Evolutionary conservation across 177 flowering plant genomes (phyloP), one percentile per base, ranked within the genome.

Genomic region (Telopea speciosissima): DNA sequence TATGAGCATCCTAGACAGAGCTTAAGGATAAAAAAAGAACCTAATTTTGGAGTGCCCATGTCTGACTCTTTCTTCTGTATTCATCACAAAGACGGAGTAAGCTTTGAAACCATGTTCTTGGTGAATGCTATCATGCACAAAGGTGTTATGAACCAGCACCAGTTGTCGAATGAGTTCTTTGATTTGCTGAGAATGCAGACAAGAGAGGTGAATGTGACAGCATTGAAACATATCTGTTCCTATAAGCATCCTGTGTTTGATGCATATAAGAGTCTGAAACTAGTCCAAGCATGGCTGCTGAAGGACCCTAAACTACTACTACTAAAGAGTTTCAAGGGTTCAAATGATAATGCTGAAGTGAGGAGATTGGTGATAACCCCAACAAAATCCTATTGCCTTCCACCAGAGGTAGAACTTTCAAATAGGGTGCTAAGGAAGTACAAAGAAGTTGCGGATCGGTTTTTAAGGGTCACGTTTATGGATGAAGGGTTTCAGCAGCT

Each of bases 321-420:
- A 72, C 65, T 84, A 26, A 80, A 83, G 78, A 74, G 26, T 31
- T 75, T 79, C 3, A 72, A 68, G 66, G 68, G 74, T 71, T 44
- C 77, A 66, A 85, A 78, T 71, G 88, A 88, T 70, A 77, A 82
- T 26, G 84, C 83, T 23, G 91, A 89, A 73, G 87, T 96, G 17
- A 84, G 99, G 76, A 87, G 95, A 76, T 74, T 96, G 76, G 80
- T 87, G 23, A 90, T 96, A 31, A 93, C 98, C 23, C 99, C 97
- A 12, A 81, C 93, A 8, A 90, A 72, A 81, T 98, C 98, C 0
- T 90, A 93, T 68, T 93, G 97, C 75, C 87, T 93, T 70, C 97
- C 93, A 40, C 97, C 98, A 24, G 90, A 82, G 78, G 87, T 87
- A 65, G 99, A 96, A 70, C 91, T 93, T 22, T 91, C 98, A 17